phyloP scores from a whole-genome alignment of 208 protist genomes.

The Leishmania braziliensis region DNA sequence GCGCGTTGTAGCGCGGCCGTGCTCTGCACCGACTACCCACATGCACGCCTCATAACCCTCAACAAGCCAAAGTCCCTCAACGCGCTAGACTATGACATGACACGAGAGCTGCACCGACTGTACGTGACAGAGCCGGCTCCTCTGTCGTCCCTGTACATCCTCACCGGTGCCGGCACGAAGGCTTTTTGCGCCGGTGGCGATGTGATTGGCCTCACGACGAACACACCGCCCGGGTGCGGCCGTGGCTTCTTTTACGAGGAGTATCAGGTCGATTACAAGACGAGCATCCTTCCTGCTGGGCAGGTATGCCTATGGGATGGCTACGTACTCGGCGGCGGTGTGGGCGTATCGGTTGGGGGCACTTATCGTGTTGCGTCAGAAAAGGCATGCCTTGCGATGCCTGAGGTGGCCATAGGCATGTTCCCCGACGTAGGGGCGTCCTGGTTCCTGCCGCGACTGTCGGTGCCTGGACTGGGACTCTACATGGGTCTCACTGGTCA shows the following conservation, averaged over 20 bases:
- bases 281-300: slow-evolving; percentile 44
- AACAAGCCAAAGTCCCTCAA: slow-evolving; percentile 67
- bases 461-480: slow-evolving; percentile 49
- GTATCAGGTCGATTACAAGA: slow-evolving; percentile 73
- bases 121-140: slow-evolving; percentile 43
- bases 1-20: slow-evolving; percentile 17
- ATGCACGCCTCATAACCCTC: slow-evolving; percentile 54
- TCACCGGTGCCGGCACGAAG: slow-evolving; percentile 68
- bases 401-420: slow-evolving; percentile 84
- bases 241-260: slow-evolving; percentile 65
- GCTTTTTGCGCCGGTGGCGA: slow-evolving; percentile 91
- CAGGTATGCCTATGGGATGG: slow-evolving; percentile 85
- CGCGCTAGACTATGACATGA: slow-evolving; percentile 64
- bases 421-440: slow-evolving; percentile 80
- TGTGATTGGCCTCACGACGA: slow-evolving; percentile 49
- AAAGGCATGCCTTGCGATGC: slow-evolving; percentile 80
- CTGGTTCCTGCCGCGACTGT: slow-evolving; percentile 70
- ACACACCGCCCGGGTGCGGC: slow-evolving; percentile 27
- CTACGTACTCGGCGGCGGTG: slow-evolving; percentile 83
- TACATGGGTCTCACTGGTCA: slow-evolving; percentile 82
- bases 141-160: slow-evolving; percentile 42
- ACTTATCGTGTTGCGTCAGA: slow-evolving; percentile 81
- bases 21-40: slow-evolving; percentile 53
- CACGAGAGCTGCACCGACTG: slow-evolving; percentile 30
- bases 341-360: slow-evolving; percentile 75